Percentiles rank a stretch among this genome's conserved stretches.
Conservation (phyloP, 2,329 filamentous ascomycete species). For the Thermothelomyces thermophilus region DNA sequence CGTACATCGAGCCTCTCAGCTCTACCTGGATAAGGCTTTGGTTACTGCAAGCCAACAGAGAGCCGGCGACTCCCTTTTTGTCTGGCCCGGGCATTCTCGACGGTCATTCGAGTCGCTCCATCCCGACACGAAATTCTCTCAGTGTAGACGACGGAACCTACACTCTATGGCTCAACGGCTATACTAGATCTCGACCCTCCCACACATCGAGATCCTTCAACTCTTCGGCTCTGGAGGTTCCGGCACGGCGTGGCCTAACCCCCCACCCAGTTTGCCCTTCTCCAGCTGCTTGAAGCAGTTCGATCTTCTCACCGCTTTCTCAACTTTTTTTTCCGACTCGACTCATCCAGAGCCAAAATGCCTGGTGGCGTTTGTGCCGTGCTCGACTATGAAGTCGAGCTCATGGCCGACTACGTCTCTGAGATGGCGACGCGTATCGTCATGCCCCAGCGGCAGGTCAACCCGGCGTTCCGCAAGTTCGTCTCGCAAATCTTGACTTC, state of each 20-base stretch:
- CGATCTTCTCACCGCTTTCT: conserved; percentile 26
- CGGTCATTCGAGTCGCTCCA: background rate
- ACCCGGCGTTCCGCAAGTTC: conserved; percentile 80
- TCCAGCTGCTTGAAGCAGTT: conserved; percentile 38
- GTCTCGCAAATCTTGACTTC: conserved; percentile 86
- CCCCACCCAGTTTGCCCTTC: conserved; percentile 25
- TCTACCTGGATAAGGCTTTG: background rate
- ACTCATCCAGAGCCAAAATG: conserved; percentile 43
- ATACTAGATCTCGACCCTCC: conserved; percentile 30
- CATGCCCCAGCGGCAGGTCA: conserved; percentile 47
- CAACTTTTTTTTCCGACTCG: background rate
- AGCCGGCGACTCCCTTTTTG: conserved; percentile 1
- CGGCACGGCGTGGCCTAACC: conserved; percentile 25
- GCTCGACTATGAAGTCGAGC: conserved; percentile 93
- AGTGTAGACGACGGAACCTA: conserved; percentile 14
- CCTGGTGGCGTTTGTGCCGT: conserved; percentile 84
- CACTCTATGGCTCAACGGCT: conserved; percentile 34
- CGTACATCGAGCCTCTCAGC: background rate
- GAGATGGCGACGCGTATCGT: conserved; percentile 68
- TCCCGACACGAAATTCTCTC: background rate
- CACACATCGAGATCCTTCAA: conserved; percentile 24
- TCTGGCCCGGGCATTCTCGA: background rate
- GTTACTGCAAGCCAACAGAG: background rate
- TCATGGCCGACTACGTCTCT: conserved; percentile 91
- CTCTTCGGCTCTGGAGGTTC: conserved; percentile 35